Percentiles rank a stretch among this genome's conserved stretches.
Conservation (phyloP, 495 filamentous ascomycete genomes). For the Penicillium fimorum region DNA sequence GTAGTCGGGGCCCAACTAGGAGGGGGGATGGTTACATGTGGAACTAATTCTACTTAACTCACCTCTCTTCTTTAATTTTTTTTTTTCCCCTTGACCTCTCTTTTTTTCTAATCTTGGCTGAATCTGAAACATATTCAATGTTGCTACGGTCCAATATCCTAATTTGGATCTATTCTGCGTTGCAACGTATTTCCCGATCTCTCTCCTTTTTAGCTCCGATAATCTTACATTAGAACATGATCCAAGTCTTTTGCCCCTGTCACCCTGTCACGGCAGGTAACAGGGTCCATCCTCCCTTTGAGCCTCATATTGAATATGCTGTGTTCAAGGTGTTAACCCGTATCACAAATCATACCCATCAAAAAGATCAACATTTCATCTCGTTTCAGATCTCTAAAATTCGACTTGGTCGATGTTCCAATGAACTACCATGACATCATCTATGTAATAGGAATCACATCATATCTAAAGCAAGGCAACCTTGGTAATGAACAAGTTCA, state of each 20-base stretch:
- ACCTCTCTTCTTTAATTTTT: constrained; percentile 3
- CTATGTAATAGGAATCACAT: constrained; percentile 8
- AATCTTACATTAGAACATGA: not conserved
- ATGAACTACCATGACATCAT: constrained; percentile 9
- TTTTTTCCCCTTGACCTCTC: not conserved
- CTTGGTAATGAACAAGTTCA: not conserved
- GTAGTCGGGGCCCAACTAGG: constrained; percentile 36
- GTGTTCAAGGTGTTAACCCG: not conserved
- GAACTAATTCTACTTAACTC: constrained; percentile 21
- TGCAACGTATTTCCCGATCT: not conserved
- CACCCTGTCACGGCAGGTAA: not conserved
- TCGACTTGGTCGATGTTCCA: not conserved
- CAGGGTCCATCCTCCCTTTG: not conserved
- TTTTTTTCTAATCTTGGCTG: not conserved
- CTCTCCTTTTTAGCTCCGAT: not conserved
- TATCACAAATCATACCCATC: not conserved
- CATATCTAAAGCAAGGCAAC: constrained; percentile 1
- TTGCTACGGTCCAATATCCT: not conserved
- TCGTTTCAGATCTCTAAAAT: not conserved
- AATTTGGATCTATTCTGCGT: not conserved
- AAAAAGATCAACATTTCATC: constrained; percentile 1
- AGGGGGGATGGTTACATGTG: constrained; percentile 41
- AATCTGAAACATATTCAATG: constrained; percentile 8
- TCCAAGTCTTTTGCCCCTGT: not conserved
- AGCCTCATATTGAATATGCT: constrained; percentile 1